These are phyloP conservation scores for Botryotinia narcissicola DNA, from an alignment of 2,329 filamentous ascomycete species.

Conservation along the genomic window DNA sequence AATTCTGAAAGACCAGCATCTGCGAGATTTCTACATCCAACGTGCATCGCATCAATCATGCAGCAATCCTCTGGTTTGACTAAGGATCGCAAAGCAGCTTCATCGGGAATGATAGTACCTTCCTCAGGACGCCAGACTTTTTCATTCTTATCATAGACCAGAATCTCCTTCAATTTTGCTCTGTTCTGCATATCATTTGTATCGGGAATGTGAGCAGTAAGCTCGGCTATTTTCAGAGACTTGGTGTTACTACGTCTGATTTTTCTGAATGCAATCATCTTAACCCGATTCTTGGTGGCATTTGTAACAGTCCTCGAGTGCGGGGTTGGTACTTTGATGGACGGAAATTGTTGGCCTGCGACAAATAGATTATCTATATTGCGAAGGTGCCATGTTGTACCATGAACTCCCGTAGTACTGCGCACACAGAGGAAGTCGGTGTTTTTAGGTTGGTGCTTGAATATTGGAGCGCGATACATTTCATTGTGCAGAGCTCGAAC, in stretches of 20 bases:
- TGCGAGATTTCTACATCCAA: constrained; percentile 84
- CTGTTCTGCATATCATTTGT: constrained; percentile 94
- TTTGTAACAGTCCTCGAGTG: constrained; percentile 95
- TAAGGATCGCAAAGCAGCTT: constrained; percentile 77
- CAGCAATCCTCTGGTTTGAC: constrained; percentile 96
- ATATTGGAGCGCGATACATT: constrained; percentile 93
- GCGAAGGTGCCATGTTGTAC: constrained; percentile 77
- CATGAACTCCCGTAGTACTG: constrained; percentile 74
- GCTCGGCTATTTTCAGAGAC: constrained; percentile 72
- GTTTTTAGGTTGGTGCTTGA: constrained; percentile 73
- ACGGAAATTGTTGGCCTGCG: constrained; percentile 90
- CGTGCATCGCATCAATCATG: constrained; percentile 92
- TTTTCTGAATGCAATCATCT: constrained; percentile 91
- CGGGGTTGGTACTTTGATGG: constrained; percentile 86
- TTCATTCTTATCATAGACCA: constrained; percentile 82
- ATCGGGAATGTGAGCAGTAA: constrained; percentile 88
- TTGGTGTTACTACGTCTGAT: constrained; percentile 72
- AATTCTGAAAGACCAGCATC: constrained; percentile 83
- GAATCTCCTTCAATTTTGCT: constrained; percentile 95
- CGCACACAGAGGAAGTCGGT: constrained; percentile 87
- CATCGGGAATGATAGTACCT: constrained; percentile 74
- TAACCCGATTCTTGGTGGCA: constrained; percentile 92
- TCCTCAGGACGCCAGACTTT: constrained; percentile 77
- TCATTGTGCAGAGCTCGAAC: constrained; percentile 90
- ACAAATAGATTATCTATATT: constrained; percentile 89